Percentiles rank a stretch among this genome's conserved stretches.
Conservation (phyloP, 768 basidiomycete species). For the Zangia roseola region DNA sequence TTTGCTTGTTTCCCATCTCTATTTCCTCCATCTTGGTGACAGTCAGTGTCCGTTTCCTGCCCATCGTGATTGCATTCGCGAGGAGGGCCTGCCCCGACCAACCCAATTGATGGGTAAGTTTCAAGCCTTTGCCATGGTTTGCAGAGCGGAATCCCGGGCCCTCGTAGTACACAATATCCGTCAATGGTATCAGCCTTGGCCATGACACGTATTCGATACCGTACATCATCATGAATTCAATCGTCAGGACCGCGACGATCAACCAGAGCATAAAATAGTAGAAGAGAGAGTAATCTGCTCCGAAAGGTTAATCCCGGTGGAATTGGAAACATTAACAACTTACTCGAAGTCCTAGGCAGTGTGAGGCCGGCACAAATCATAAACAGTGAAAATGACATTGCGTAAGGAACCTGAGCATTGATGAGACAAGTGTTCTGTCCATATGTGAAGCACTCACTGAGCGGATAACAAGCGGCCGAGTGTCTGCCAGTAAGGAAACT, state of each 20-base stretch:
- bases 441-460: constrained; percentile 54
- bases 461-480: constrained; percentile 78
- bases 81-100: constrained; percentile 38
- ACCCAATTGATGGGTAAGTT: constrained; percentile 33
- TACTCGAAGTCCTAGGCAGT: constrained; percentile 84
- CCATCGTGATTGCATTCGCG: constrained; percentile 36
- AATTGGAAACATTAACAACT: constrained; percentile 26
- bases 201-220: constrained; percentile 95
- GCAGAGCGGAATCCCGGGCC: constrained; percentile 86
- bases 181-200: constrained; percentile 82
- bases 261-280: constrained; percentile 88
- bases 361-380: constrained; percentile 88
- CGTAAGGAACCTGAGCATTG: constrained; percentile 73
- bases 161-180: constrained; percentile 79
- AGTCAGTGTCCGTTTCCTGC: constrained; percentile 36
- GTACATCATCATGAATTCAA: constrained; percentile 74
- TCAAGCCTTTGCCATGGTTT: constrained; percentile 73
- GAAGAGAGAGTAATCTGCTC: constrained; percentile 74
- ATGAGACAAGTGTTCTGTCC: constrained; percentile 2
- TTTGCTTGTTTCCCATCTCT: constrained; percentile 81
- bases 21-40: constrained; percentile 58
- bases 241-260: constrained; percentile 54
- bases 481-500: constrained; percentile 71
- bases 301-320: not conserved
- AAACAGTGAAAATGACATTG: constrained; percentile 76